These are phyloP conservation scores for Chondrostereum purpureum DNA, from an alignment of 1,284 basidiomycete species.

Conservation along the genomic window DNA sequence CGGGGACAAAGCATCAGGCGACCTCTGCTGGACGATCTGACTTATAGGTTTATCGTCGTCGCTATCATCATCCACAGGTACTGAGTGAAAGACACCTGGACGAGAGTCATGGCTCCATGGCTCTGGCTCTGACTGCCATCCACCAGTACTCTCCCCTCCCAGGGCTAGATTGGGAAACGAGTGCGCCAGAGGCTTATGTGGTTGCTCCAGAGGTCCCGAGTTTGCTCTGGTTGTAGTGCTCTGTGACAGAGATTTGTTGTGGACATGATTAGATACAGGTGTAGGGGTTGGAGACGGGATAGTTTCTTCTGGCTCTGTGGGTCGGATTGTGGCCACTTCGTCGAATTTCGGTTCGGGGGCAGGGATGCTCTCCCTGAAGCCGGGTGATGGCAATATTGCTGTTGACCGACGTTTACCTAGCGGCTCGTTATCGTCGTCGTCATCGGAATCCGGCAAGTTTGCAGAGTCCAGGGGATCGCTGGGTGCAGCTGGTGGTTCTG, in stretches of 20 bases:
- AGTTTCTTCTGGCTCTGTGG: conserved; percentile 30
- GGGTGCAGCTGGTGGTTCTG: conserved; percentile 1
- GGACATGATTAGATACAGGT: neutral
- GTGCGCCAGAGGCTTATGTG: conserved; percentile 34
- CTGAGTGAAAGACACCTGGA: conserved; percentile 11
- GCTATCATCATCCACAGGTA: conserved; percentile 46
- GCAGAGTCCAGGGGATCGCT: conserved; percentile 41
- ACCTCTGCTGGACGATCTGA: conserved; percentile 36
- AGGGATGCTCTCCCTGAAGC: conserved; percentile 39
- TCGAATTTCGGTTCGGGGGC: conserved; percentile 20
- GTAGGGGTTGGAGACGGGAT: conserved; percentile 9
- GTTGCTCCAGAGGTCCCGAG: conserved; percentile 47
- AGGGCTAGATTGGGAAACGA: neutral
- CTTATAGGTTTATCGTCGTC: conserved; percentile 71
- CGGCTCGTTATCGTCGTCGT: conserved; percentile 32
- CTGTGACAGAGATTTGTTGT: neutral
- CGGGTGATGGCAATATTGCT: conserved; percentile 22
- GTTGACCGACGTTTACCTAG: conserved; percentile 17
- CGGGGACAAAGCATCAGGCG: conserved; percentile 7
- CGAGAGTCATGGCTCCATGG: conserved; percentile 30
- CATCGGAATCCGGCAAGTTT: conserved; percentile 26
- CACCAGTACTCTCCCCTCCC: conserved; percentile 15
- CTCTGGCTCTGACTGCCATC: conserved; percentile 46
- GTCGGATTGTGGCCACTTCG: conserved; percentile 36
- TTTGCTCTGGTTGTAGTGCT: neutral